Evolutionary conservation across 257 asterid species (phyloP), one percentile per base, ranked within the genome.

Genomic region (Leptodermis oblonga): DNA sequence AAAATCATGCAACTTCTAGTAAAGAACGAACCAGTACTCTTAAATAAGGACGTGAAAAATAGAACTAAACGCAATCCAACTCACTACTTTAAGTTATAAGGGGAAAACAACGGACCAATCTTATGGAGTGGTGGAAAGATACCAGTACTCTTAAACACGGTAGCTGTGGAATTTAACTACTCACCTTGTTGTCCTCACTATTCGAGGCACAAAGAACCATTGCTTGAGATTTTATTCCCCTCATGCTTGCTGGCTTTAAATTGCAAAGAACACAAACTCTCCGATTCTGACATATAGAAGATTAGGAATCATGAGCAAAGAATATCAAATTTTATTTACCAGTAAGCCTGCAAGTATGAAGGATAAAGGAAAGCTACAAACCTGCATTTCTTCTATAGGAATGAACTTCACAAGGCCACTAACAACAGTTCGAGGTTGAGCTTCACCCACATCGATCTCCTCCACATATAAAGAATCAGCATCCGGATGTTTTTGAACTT

Each of bases 131-230:
- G 8, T 31, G 8, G 25, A 59, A 15, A 34, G 36, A 53, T 68
- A 2, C 9, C 37, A 51, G 15, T n/a, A n/a, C n/a, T n/a, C n/a
- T n/a, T n/a, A n/a, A 59, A 56, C 68, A 43, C 7, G 5, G 25
- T 49, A 3, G 25, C 25, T 55, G 62, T 55, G 26, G 37, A 2
- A 30, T 58, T 28, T 58, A 58, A 15, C 34, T 58, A 30, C 83
- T 68, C 71, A 93, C 99, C 95, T 86, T 87, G 17, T 87, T 77
- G 78, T 86, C 91, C 66, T 91, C 96, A 49, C 65, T 74, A 68
- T 80, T 85, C 76, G 96, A 87, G 71, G 97, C 97, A 70, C 97
- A 96, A 75, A 91, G 97, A 84, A 94, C 96, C 97, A 94, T 94
- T 28, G 97, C 99, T 52, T 89, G 97, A 70, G 99, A 94, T 79